Base-by-base conservation (phyloP, 345 rosid species). In the Anacardium occidentale region DNA sequence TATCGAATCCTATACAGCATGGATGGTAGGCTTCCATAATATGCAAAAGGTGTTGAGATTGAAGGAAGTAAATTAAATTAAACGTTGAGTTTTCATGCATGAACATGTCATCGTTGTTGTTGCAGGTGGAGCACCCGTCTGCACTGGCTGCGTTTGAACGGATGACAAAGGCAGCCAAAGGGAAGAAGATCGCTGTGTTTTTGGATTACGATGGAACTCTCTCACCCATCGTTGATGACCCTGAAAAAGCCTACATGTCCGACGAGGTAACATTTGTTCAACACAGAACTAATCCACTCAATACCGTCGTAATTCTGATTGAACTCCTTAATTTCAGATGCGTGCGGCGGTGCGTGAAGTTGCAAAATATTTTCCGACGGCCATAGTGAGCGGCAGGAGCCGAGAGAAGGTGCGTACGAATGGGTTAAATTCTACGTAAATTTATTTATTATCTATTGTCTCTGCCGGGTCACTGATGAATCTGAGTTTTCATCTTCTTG, bases 201-300 rank as follows among this genome's bases (percentile, higher is more conserved):
- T 66, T 90, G 68, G 92, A 90, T 68, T 90, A 90, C 25, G 95
- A 90, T 1, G 95, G 95, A 26, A 90, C 95, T 62, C 86, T 90
- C 55, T 87, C 95, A 0, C 95, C 89, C 15, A 90, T 90, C 34
- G 92, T 90, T 37, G 84, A 85, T 64, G 81, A 88, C 65, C 95
- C 95, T 9, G 86, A 85, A 24, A 69, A 66, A 9, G 95, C 92
- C 26, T 75, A 86, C 76, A 85, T 88, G 90, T 86, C 95, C 34
- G 79, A 76, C 32, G 92, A 85, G 80, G 95, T 87, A 76, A 72
- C 9, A 6, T 37, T n/a, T n/a, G n/a, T n/a, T n/a, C n/a, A n/a
- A n/a, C n/a, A n/a, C n/a, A n/a, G n/a, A n/a, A n/a, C n/a, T n/a
- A n/a, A n/a, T n/a, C n/a, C n/a, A n/a, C n/a, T n/a, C n/a, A n/a